Conservation (phyloP, 2,329 filamentous ascomycete genomes). For the Colletotrichum falcatum region DNA sequence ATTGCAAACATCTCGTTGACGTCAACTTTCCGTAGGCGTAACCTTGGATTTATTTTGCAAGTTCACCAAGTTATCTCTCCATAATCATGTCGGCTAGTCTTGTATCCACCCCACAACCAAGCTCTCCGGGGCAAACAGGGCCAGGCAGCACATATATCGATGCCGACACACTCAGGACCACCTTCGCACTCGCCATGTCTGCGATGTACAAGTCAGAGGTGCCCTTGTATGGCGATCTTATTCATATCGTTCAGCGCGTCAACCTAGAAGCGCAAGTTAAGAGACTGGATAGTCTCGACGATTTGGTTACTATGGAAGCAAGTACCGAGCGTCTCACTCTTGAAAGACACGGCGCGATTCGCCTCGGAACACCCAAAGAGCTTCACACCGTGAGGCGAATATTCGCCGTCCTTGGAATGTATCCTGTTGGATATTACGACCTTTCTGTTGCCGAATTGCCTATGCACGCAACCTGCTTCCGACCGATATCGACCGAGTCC, state of each 20-base stretch:
- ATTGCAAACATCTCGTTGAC: neutral
- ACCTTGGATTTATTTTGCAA: neutral
- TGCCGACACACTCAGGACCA: slow-evolving; percentile 43
- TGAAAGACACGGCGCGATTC: slow-evolving; percentile 60
- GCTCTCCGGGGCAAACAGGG: neutral
- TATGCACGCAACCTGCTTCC: slow-evolving; percentile 65
- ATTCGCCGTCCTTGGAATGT: slow-evolving; percentile 61
- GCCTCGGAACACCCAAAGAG: slow-evolving; percentile 59
- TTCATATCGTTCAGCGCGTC: slow-evolving; percentile 48
- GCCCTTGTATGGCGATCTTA: slow-evolving; percentile 50
- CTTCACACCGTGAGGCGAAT: slow-evolving; percentile 56
- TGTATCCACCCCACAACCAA: slow-evolving; percentile 3
- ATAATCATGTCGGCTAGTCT: slow-evolving; percentile 13
- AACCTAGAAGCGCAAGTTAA: slow-evolving; percentile 40
- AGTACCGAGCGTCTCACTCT: slow-evolving; percentile 32
- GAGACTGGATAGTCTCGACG: neutral
- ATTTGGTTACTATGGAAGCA: slow-evolving; percentile 7
- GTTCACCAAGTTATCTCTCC: neutral
- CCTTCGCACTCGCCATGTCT: slow-evolving; percentile 50
- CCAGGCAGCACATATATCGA: slow-evolving; percentile 30
- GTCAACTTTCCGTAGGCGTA: neutral
- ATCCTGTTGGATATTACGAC: slow-evolving; percentile 65
- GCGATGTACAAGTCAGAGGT: slow-evolving; percentile 52
- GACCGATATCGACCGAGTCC: slow-evolving; percentile 51
- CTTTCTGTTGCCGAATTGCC: slow-evolving; percentile 60